Base-by-base conservation (phyloP, 352 stramenopile genomes). In the Phytophthora ramorum region DNA sequence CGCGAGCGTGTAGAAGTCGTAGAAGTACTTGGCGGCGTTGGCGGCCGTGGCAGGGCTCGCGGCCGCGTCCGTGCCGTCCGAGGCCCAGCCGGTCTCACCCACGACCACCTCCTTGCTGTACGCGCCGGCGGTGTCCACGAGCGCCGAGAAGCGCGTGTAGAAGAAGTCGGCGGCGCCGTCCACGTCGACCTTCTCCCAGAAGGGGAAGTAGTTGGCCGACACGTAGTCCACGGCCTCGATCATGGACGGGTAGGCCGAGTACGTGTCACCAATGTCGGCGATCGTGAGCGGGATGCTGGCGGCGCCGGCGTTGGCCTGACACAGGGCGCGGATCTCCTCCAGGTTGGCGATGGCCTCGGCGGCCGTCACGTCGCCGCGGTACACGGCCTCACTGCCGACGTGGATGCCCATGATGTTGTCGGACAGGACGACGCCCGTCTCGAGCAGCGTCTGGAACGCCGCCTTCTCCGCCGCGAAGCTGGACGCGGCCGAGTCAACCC, bases 301-400 rank as follows among this genome's bases (percentile, higher is more conserved):
- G 13, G 67, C 65, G 19, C 52, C 71, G 26, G 72, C 69, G 55
- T 73, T 64, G 22, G 64, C 62, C 24, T 68, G 49, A 37, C 62
- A 70, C 45, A 87, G 53, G 46, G 73, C 59, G 53, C 86, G 84
- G 69, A 93, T 80, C 64, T 83, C 75, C 44, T 85, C 61, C 28
- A 89, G 58, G 69, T 93, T 71, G 4, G 48, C 46, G 43, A 91
- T 86, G 35, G 80, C 79, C 26, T 48, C 62, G 1, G 60, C 43
- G 9, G 67, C 58, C 19, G 75, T 79, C 32, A 89, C 61, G 45
- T 93, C 82, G 3, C 73, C 69, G 46, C 85, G 82, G 63, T 90
- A 90, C 19, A 93, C 66, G 24, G 81, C 79, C 47, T 93, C 85
- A 34, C 74, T 87, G 58, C 82, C 85, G n/a, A 93, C 79, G 63